phyloP scores from a whole-genome alignment of 2,329 filamentous ascomycete genomes.

The Cercospora citrullina region DNA sequence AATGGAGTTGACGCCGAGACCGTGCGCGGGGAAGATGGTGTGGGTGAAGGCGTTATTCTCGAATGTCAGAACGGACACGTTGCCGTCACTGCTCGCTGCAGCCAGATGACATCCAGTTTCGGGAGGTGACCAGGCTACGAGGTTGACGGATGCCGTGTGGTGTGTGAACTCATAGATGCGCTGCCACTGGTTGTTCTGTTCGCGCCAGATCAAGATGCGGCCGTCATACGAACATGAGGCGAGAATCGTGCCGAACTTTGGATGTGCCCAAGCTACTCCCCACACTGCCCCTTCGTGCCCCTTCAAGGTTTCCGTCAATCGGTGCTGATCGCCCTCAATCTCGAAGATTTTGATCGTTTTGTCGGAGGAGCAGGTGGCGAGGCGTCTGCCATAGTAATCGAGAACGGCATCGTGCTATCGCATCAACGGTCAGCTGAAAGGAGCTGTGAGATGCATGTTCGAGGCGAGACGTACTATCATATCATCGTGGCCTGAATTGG shows the following conservation, averaged over 20 bases:
- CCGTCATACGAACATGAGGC: constrained; percentile 95
- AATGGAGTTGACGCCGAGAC: constrained; percentile 91
- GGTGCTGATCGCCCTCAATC: constrained; percentile 88
- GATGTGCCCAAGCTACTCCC: constrained; percentile 97
- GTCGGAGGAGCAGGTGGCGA: constrained; percentile 96
- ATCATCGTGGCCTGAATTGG: constrained; percentile 90
- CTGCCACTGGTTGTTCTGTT: constrained; percentile 64
- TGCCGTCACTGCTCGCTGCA: constrained; percentile 90
- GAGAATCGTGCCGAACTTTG: constrained; percentile 97
- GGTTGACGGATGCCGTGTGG: constrained; percentile 95
- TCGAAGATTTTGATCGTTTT: constrained; percentile 99
- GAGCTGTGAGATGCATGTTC: background rate
- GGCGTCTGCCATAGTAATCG: constrained; percentile 94
- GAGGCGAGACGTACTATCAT: constrained; percentile 83
- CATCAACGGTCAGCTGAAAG: background rate
- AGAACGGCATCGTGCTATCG: constrained; percentile 91
- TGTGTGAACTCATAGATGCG: constrained; percentile 89
- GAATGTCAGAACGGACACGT: constrained; percentile 93
- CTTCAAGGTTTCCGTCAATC: constrained; percentile 88
- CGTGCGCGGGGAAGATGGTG: constrained; percentile 86
- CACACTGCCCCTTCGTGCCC: constrained; percentile 98
- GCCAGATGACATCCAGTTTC: constrained; percentile 93
- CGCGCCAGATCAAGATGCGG: constrained; percentile 98
- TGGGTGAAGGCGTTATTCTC: constrained; percentile 93
- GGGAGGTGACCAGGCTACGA: constrained; percentile 95